Conservation (phyloP, 495 filamentous ascomycete species). For the Xeromyces bisporus region DNA sequence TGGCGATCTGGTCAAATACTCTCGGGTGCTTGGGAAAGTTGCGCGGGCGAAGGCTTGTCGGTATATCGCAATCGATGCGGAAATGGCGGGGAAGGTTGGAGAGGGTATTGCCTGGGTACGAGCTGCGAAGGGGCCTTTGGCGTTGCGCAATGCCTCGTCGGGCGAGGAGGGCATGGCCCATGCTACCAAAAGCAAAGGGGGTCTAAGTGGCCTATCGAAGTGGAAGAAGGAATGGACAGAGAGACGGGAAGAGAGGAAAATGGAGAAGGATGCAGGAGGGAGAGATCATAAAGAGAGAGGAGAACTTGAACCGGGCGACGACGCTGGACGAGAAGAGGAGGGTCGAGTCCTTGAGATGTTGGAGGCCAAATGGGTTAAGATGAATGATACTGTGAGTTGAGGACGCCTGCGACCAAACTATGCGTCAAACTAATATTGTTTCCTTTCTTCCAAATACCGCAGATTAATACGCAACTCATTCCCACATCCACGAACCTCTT, state of each 20-base stretch:
- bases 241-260: slow-evolving; percentile 30
- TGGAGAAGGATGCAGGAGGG: slow-evolving; percentile 58
- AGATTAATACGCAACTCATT: slow-evolving; percentile 70
- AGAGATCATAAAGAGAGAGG: slow-evolving; percentile 35
- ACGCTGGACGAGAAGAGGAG: slow-evolving; percentile 75
- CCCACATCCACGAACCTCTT: slow-evolving; percentile 52
- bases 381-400: slow-evolving; percentile 80
- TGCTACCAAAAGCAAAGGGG: slow-evolving; percentile 13
- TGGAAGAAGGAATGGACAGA: slow-evolving; percentile 35
- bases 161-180: slow-evolving; percentile 7
- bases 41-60: slow-evolving; percentile 70
- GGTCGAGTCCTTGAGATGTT: slow-evolving; percentile 71
- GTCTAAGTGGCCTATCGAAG: slow-evolving; percentile 27
- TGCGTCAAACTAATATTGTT: too few species aligned
- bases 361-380: slow-evolving; percentile 74
- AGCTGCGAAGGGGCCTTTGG: slow-evolving; percentile 54
- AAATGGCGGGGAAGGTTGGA: slow-evolving; percentile 61
- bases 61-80: slow-evolving; percentile 81
- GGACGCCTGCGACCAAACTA: too few species aligned
- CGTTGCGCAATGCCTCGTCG: slow-evolving; percentile 21
- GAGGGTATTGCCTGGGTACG: slow-evolving; percentile 70
- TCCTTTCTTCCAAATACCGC: too few species aligned
- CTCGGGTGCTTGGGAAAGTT: slow-evolving; percentile 53
- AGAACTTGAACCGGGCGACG: slow-evolving; percentile 52
- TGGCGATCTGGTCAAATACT: slow-evolving; percentile 49